phyloP scores from a whole-genome alignment of 495 filamentous ascomycete genomes.

The Hyaloscypha hepaticicola region DNA sequence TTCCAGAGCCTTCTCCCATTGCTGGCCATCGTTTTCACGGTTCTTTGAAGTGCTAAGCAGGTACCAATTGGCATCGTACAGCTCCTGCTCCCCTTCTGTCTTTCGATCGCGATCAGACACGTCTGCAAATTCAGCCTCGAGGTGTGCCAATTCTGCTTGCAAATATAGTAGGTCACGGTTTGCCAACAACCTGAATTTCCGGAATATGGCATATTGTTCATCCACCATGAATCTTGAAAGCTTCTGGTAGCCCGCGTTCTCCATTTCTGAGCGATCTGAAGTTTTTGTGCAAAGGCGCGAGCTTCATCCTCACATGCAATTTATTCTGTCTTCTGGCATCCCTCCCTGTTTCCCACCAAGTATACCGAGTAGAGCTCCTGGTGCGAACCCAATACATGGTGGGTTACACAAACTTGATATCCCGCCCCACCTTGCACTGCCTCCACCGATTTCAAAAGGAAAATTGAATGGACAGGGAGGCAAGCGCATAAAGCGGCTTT shows the following conservation, averaged over 20 bases:
- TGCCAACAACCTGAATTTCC: slow-evolving; percentile 3
- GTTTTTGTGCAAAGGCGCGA: too few species aligned
- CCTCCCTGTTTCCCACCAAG: too few species aligned
- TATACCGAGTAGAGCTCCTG: too few species aligned
- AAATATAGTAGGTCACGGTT: slow-evolving; percentile 12
- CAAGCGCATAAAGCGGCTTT: too few species aligned
- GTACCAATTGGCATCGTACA: slow-evolving; percentile 12
- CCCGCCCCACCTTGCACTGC: too few species aligned
- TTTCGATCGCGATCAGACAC: background rate
- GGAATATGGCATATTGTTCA: slow-evolving; percentile 12
- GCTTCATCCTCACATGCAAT: too few species aligned
- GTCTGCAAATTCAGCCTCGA: background rate
- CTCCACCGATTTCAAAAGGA: too few species aligned
- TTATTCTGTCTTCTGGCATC: too few species aligned
- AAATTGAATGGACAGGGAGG: too few species aligned
- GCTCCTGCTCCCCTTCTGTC: background rate
- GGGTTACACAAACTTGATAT: too few species aligned
- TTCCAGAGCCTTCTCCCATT: slow-evolving; percentile 9
- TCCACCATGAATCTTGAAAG: slow-evolving; percentile 4
- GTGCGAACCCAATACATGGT: too few species aligned
- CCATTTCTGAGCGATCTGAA: too few species aligned
- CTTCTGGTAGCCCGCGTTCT: slow-evolving; percentile 26
- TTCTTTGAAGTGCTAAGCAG: slow-evolving; percentile 8
- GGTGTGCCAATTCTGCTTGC: slow-evolving; percentile 7
- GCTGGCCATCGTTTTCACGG: background rate